Evolutionary conservation across 441 rosid genomes (phyloP).

Genomic region (Pelargonium myrrhifolium): DNA sequence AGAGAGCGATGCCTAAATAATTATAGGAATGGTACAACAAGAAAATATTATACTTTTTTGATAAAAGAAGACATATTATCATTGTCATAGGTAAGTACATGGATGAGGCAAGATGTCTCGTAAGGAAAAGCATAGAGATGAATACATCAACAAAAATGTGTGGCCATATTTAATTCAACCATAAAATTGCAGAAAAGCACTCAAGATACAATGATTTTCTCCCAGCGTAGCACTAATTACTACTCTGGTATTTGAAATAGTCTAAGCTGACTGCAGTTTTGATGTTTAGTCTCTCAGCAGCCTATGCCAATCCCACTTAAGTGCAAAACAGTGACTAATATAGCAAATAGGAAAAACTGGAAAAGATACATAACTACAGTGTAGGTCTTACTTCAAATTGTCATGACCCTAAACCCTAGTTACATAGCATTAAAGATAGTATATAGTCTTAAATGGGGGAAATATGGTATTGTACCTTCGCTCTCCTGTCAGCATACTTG

Average conservation of each 20-base stretch:
- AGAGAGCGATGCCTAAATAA: too few species aligned
- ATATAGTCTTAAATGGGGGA: not conserved
- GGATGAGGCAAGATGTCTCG: too few species aligned
- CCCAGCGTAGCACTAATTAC: not conserved
- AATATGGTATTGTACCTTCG: conserved; percentile 37
- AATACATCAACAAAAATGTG: not conserved
- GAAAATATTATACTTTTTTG: too few species aligned
- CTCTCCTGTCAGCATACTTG: conserved; percentile 52
- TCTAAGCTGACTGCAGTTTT: not conserved
- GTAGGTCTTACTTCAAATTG: not conserved
- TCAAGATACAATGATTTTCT: not conserved
- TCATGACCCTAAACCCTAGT: not conserved
- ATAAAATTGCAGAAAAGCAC: not conserved
- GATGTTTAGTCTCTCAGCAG: not conserved
- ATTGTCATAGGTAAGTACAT: too few species aligned
- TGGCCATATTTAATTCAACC: not conserved
- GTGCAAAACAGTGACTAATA: not conserved
- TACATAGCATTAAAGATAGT: not conserved
- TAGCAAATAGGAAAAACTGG: not conserved
- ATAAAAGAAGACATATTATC: too few species aligned
- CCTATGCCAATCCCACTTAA: not conserved
- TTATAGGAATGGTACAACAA: not conserved
- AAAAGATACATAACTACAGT: not conserved
- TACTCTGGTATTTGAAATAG: not conserved
- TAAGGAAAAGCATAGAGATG: not conserved